Percentiles rank a stretch among this genome's conserved stretches.
phyloP scores from a whole-genome alignment of 2,329 filamentous ascomycete genomes.

The Ceratocystis destructans region DNA sequence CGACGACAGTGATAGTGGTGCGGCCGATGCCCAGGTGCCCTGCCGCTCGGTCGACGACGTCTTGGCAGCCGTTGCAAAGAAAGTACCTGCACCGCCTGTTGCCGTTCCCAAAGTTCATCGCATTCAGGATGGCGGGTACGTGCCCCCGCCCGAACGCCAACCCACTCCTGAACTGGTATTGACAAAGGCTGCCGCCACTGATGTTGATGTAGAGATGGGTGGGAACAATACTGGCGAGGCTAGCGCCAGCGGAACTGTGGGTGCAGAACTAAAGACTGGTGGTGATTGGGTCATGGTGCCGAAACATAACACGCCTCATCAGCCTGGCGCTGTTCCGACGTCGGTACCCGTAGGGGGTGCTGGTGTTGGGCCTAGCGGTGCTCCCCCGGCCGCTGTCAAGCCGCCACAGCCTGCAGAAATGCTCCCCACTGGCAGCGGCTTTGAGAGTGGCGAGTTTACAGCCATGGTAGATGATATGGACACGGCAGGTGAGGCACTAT shows the following conservation, averaged over 20 bases:
- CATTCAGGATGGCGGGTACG: constrained; percentile 63
- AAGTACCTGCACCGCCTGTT: constrained; percentile 53
- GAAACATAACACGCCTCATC: constrained; percentile 37
- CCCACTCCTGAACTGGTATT: constrained; percentile 35
- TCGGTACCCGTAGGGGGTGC: constrained; percentile 11
- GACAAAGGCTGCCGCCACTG: constrained; percentile 30
- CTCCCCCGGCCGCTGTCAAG: background rate
- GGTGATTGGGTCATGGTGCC: constrained; percentile 67
- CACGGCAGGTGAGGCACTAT: constrained; percentile 57
- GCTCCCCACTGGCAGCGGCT: constrained; percentile 25
- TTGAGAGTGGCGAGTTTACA: constrained; percentile 47
- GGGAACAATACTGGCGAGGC: constrained; percentile 41
- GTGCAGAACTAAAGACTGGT: constrained; percentile 32
- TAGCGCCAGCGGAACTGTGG: background rate
- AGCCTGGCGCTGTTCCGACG: background rate
- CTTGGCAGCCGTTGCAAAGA: constrained; percentile 56
- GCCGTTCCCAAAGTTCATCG: constrained; percentile 52
- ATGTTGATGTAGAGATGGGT: constrained; percentile 51
- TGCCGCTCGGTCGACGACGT: constrained; percentile 54
- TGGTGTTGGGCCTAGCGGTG: constrained; percentile 24
- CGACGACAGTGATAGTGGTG: constrained; percentile 33
- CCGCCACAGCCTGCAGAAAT: background rate
- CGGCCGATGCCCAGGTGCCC: constrained; percentile 30
- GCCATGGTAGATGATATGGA: constrained; percentile 54
- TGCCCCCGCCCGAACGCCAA: constrained; percentile 42